phyloP scores from a whole-genome alignment of 2,329 filamentous ascomycete species.

The Stenocarpella maydis region DNA sequence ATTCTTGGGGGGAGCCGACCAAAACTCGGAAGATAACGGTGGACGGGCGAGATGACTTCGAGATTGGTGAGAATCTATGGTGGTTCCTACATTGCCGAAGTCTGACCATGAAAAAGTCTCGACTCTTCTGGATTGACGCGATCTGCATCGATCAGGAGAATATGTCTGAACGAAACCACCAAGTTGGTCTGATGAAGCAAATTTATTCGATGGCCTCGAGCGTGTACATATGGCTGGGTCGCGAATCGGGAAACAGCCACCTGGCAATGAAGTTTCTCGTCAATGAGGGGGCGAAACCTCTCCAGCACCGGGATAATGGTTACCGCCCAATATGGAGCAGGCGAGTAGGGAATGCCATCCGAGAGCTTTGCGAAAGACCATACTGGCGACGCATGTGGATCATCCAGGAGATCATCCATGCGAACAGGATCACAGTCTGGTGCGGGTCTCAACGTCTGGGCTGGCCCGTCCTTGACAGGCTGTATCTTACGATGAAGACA shows the following conservation, averaged over 20 bases:
- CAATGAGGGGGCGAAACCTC: not conserved
- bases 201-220: slow-evolving; percentile 1
- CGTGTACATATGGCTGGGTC: slow-evolving; percentile 14
- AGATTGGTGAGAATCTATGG: slow-evolving; percentile 4
- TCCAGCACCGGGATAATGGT: not conserved
- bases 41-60: not conserved
- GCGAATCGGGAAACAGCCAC: not conserved
- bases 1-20: not conserved
- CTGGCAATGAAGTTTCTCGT: slow-evolving; percentile 4
- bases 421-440: slow-evolving; percentile 5
- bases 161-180: not conserved
- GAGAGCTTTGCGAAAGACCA: not conserved
- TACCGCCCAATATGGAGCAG: not conserved
- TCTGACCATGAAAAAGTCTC: not conserved
- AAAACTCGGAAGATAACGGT: not conserved
- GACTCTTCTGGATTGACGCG: slow-evolving; percentile 16
- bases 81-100: slow-evolving; percentile 4
- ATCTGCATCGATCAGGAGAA: slow-evolving; percentile 12
- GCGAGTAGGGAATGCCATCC: not conserved
- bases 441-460: not conserved
- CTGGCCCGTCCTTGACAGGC: not conserved
- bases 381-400: slow-evolving; percentile 23
- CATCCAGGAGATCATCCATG: slow-evolving; percentile 20
- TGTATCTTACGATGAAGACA: not conserved
- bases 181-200: slow-evolving; percentile 1